Base-by-base conservation (phyloP, 2,329 filamentous ascomycete genomes). In the Chrysoporthe deuterocubensis region DNA sequence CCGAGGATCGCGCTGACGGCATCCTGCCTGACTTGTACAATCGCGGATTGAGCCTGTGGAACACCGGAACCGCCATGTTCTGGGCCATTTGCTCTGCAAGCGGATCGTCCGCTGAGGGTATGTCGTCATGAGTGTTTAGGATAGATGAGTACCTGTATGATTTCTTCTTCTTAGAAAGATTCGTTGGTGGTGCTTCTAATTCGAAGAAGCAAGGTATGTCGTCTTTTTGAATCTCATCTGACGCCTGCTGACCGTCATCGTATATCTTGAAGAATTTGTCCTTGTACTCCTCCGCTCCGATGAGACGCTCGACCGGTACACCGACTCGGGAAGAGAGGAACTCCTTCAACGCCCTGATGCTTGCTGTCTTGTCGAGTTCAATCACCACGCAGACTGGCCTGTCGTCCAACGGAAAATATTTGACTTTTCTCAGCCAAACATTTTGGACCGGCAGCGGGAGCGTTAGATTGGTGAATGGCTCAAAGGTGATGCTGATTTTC, bases 401-500 rank as follows among this genome's bases (percentile, higher is more conserved):
- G 65, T 92, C 89, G 68, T 90, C 88, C 1, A 96, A 81, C 2
- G 94, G 94, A 69, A 92, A 90, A 76, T 92, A 97, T 66, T 87
- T 90, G 72, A 98, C 82, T 1, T 85, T 84, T 71, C 91, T 90
- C 68, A 83, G 85, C 91, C 93, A 97, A 57, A 93, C 86, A 71
- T 91, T 94, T 77, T 96, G 91, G 65, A 97, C 88, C 0, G 96
- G 96, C 44, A 99, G 82, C 67, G 96, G 96, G 34, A 99, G 82
- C 0, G 96, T 97, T 68, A 99, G 81, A 72, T 96, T 96, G 78
- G 94, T 97, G 83, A 97, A 99, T 0, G 96, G 96, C 77, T 99
- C 96, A 75, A 99, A 99, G 0, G 96, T 98, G 74, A 99, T 97
- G 86, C 94, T 97, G 79, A 98, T 92, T 81, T 98, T 99, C 73